phyloP scores from a whole-genome alignment of 139 green algal genomes.

The Haematococcus lacustris region DNA sequence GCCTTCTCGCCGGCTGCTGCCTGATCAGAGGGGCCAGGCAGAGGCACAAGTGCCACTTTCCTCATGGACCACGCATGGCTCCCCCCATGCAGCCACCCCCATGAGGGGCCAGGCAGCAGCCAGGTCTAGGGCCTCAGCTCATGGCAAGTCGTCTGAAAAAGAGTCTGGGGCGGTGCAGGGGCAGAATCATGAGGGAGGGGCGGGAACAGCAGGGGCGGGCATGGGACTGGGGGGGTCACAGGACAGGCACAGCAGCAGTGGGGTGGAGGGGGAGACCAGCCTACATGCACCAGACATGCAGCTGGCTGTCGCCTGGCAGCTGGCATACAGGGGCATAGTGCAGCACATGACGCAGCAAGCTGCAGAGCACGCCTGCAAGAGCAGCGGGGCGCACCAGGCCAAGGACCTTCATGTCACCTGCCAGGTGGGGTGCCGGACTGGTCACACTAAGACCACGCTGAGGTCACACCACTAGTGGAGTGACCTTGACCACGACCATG shows the following conservation, averaged over 20 bases:
- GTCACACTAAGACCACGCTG: background rate
- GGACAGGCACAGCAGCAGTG: no score
- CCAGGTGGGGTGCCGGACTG: conserved; percentile 4
- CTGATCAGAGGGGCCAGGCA: no score
- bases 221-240: no score
- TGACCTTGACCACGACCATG: background rate
- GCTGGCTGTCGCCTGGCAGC: conserved; percentile 16
- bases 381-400: conserved; percentile 1
- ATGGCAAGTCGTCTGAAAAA: background rate
- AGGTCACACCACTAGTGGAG: background rate
- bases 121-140: background rate
- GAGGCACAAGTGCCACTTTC: no score
- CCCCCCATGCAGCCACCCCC: background rate
- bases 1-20: no score
- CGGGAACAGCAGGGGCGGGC: background rate
- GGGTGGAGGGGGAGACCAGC: no score
- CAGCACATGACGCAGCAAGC: background rate
- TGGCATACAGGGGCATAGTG: conserved; percentile 18
- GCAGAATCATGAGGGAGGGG: background rate
- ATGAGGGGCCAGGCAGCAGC: background rate
- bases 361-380: background rate
- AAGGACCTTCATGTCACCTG: conserved; percentile 16
- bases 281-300: conserved; percentile 15
- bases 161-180: background rate
- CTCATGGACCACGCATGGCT: background rate